phyloP scores from a whole-genome alignment of 2,329 filamentous ascomycete genomes.

The Claviceps humidiphila region DNA sequence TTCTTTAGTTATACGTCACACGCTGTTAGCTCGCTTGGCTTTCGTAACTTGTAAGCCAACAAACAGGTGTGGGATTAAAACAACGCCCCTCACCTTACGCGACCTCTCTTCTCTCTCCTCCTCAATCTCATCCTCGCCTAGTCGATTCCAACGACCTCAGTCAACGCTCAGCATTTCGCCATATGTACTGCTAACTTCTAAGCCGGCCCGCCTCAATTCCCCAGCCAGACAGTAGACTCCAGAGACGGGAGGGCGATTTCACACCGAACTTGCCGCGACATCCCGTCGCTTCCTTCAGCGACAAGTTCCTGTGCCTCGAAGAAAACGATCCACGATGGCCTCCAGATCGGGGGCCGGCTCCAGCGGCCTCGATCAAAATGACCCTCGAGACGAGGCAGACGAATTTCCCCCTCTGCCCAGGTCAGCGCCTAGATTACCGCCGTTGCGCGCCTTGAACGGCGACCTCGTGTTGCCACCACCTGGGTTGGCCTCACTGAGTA shows the following conservation, averaged over 20 bases:
- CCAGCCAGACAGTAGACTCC: background rate
- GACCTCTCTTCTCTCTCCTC: too few species aligned
- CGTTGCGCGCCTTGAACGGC: slow-evolving; percentile 18
- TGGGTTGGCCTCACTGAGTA: background rate
- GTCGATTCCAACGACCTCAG: background rate
- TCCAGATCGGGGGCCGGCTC: slow-evolving; percentile 19
- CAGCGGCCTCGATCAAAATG: slow-evolving; percentile 17
- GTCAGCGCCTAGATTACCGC: slow-evolving; percentile 16
- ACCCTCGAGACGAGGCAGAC: slow-evolving; percentile 16
- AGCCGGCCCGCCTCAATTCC: background rate
- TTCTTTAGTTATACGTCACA: background rate
- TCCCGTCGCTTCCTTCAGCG: background rate
- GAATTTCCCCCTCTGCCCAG: slow-evolving; percentile 20
- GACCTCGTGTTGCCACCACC: slow-evolving; percentile 11
- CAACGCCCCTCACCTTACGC: background rate
- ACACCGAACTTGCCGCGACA: background rate
- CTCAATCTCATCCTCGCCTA: background rate
- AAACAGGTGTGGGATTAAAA: background rate
- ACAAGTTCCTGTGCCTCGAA: background rate
- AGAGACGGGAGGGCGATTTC: background rate
- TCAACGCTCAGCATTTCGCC: background rate
- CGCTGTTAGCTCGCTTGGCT: background rate
- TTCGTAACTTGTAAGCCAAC: background rate
- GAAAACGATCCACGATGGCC: slow-evolving; percentile 14
- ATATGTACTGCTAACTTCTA: background rate